Base-by-base conservation (phyloP, 208 protist genomes). In the Angomonas deanei region DNA sequence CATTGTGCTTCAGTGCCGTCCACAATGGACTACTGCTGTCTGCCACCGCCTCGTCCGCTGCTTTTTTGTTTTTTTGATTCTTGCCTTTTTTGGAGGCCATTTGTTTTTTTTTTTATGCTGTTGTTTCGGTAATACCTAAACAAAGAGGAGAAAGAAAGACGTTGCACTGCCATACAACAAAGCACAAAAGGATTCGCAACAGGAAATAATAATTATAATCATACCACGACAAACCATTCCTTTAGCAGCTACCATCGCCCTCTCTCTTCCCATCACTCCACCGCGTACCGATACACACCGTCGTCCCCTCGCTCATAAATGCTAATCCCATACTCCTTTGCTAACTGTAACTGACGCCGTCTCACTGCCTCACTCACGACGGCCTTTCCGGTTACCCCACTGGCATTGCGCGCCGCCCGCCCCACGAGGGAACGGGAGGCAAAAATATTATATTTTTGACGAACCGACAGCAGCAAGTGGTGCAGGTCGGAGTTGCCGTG, bases 391-490 rank as follows among this genome's bases (percentile, higher is more conserved):
- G 17, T 13, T 5, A 3, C 42, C 4, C 19, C 19, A 19, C 5
- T 13, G 42, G 42, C 19, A n/a, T n/a, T n/a, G n/a, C n/a, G n/a
- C n/a, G n/a, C n/a, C n/a, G n/a, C n/a, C 17, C 4, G 19, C 17
- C 42, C 42, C 17, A 50, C 42, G 5, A 19, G 42, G 3, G 3
- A n/a, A 23, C 42, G 75, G 0, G 88, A 58, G 2, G 74, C 88
- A 79, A 94, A 78, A 38, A 94, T 71, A 58, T 94, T 82, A 61
- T 72, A 68, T 27, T 50, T 32, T 2, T 84, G 6, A n/a, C 42
- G 30, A 19, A 61, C 61, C 8, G 54, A 30, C 46, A 74, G 76
- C 50, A 92, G 47, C 3, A 72, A 46, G 17, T 50, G 32, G 1
- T 28, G 27, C 0, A 82, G 15, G 19, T 72, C 61, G 0, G 31